A percentile compares a stretch with the other conserved stretches of the same genome.
These are phyloP conservation scores for Apiospora phragmitis DNA, from an alignment of 2,329 filamentous ascomycete genomes.

Conservation along the genomic window DNA sequence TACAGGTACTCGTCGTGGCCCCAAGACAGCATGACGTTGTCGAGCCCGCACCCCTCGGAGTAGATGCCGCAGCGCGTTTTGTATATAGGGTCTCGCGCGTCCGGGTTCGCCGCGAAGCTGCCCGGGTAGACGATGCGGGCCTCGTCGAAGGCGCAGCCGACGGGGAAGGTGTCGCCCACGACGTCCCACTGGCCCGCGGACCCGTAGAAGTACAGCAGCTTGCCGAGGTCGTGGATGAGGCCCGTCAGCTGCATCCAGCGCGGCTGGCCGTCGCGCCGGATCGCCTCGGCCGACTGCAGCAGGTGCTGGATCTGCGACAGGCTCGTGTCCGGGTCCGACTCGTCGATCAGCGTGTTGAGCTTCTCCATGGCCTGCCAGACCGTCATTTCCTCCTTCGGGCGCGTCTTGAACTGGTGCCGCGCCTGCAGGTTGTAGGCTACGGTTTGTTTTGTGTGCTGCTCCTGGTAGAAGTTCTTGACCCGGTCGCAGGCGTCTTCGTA, in stretches of 20 bases:
- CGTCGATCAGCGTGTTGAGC: slow-evolving; percentile 86
- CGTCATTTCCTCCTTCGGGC: slow-evolving; percentile 69
- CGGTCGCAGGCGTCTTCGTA: slow-evolving; percentile 82
- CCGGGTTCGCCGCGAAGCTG: slow-evolving; percentile 77
- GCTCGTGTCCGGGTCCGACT: slow-evolving; percentile 85
- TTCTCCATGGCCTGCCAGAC: slow-evolving; percentile 93
- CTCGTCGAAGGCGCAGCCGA: slow-evolving; percentile 73
- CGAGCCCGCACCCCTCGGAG: slow-evolving; percentile 73
- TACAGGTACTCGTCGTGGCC: slow-evolving; percentile 89
- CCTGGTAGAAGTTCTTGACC: slow-evolving; percentile 84
- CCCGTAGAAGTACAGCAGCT: slow-evolving; percentile 78
- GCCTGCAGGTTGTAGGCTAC: slow-evolving; percentile 83
- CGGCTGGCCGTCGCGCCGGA: slow-evolving; percentile 80
- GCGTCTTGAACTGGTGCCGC: slow-evolving; percentile 68
- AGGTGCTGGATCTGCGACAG: slow-evolving; percentile 89
- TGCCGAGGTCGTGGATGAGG: slow-evolving; percentile 78
- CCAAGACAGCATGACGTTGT: slow-evolving; percentile 89
- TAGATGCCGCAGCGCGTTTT: slow-evolving; percentile 80
- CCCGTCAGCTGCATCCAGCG: slow-evolving; percentile 81
- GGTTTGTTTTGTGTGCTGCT: slow-evolving; percentile 71
- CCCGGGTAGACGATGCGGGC: slow-evolving; percentile 76
- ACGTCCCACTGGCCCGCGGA: slow-evolving; percentile 93
- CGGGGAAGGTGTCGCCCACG: slow-evolving; percentile 82
- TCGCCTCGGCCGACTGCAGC: slow-evolving; percentile 85
- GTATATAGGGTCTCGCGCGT: slow-evolving; percentile 70